These are phyloP conservation scores for Penicillium sp. DNA, from an alignment of 2,329 filamentous ascomycete genomes.

Conservation along the genomic window DNA sequence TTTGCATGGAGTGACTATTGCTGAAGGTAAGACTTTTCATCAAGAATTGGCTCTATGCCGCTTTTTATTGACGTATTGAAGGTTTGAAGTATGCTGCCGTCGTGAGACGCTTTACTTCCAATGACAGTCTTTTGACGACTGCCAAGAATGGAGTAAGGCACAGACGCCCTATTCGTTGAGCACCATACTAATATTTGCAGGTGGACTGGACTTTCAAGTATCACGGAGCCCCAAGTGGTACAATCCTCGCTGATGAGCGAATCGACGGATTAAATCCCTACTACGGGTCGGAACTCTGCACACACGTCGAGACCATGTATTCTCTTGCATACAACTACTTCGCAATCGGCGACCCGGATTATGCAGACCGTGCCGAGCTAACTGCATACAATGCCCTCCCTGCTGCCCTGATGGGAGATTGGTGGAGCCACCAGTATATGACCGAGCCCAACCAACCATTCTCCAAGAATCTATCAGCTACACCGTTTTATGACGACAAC, in stretches of 20 bases:
- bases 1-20: slow-evolving; percentile 51
- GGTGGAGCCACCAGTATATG: slow-evolving; percentile 60
- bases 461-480: slow-evolving; percentile 42
- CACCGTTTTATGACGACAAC: slow-evolving; percentile 53
- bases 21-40: slow-evolving; percentile 28
- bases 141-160: slow-evolving; percentile 38
- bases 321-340: slow-evolving; percentile 54
- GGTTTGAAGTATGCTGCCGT: slow-evolving; percentile 49
- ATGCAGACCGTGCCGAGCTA: slow-evolving; percentile 54
- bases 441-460: slow-evolving; percentile 55
- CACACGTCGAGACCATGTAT: slow-evolving; percentile 53
- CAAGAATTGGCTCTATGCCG: neutral
- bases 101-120: slow-evolving; percentile 46
- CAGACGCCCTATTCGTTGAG: neutral
- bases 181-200: neutral
- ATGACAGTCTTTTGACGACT: slow-evolving; percentile 43
- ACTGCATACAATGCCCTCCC: slow-evolving; percentile 58
- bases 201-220: slow-evolving; percentile 51
- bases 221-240: slow-evolving; percentile 50
- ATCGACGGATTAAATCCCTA: slow-evolving; percentile 46
- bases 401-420: slow-evolving; percentile 51
- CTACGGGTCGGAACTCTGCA: slow-evolving; percentile 52
- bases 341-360: slow-evolving; percentile 46
- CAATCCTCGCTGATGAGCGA: slow-evolving; percentile 53
- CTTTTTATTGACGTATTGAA: neutral